Base-by-base conservation (phyloP, 176 grass and related monocot species). In the Triticum timopheevii region DNA sequence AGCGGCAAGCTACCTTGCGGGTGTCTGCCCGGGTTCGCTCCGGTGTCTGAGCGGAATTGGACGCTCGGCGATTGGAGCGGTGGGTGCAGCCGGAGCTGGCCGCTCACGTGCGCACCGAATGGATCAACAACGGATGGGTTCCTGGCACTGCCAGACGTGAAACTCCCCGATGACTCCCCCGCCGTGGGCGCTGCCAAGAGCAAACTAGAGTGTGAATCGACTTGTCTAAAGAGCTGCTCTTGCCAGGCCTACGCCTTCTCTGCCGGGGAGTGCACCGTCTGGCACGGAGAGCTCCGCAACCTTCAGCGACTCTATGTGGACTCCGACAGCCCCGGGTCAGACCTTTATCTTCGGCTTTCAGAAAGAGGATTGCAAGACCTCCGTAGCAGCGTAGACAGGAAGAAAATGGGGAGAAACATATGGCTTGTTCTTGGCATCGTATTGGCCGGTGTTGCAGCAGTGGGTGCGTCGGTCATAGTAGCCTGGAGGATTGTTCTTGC, bases 171-270 rank as follows among this genome's bases (percentile, higher is more conserved):
- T 38, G 77, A 80, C 38, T 10, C 84, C 12, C 4, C 19, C 4
- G 3, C 25, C 12, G 12, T 62, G 36, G 19, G 1, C 34, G 36
- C 4, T 35, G 65, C 50, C 17, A 24, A 44, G 65, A 62, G 35
- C 76, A 33, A 22, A 24, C 12, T 9, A 62, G 84, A 72, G 52
- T 86, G 84, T 5, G 25, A 86, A 38, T 19, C 27, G 0, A 77
- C 36, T 11, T 86, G 84, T 28, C 12, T 36, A 1, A 80, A 49
- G 8, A 86, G 63, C 38, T 86, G 77, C 25, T 86, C 85, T 3
- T 86, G 85, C 27, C 85, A 86, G 54, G 85, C 77, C 2, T 86
- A 86, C 54, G 42, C 77, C 7, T 86, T 80, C 77, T 86, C 85
- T 10, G 31, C 3, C 49, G 5, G 15, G 19, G 52, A 2, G 2